Base-by-base conservation (phyloP, 2,329 filamentous ascomycete species). In the Alternaria triticina region DNA sequence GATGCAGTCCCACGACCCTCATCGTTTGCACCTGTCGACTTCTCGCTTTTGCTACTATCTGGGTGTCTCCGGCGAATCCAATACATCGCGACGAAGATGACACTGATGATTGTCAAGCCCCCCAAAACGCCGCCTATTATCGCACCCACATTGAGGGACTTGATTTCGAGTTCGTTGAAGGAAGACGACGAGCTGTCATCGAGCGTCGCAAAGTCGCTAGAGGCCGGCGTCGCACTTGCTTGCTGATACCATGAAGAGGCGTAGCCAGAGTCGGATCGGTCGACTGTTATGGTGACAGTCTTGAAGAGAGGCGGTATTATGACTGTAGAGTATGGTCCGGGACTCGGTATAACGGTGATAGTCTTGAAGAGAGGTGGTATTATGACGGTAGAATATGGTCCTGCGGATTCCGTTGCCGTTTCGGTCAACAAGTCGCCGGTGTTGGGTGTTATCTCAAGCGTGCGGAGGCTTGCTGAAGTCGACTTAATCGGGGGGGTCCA, bases 101-200 rank as follows among this genome's bases (percentile, higher is more conserved):
- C n/a, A 2, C 33, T 4, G 3, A 40, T 1, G 8, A 40, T 40
- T 40, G 15, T 10, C 1, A 40, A n/a, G 1, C 33, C 15, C 4
- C 33, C 33, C 33, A 40, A 5, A 40, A 40, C 8, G 33, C 33
- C 33, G 33, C 33, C 15, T 10, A 40, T 40, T 10, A 40, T 10
- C 33, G 33, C 33, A 10, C 33, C 33, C 0, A n/a, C n/a, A 9
- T 40, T 3, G 2, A 10, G 33, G 15, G 33, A n/a, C 0, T n/a
- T 2, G 0, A 36, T 10, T 5, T 0, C 33, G 1, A 4, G 15
- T 5, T 36, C 15, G 15, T 36, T n/a, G 15, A n/a, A 0, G 7
- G 33, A n/a, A 3, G 15, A 36, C 8, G 33, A 36, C 8, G 15
- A n/a, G 13, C 33, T 36, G 33, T 36, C 15, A 10, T 10, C 8